Percentiles rank a stretch among this genome's conserved stretches.
These are phyloP conservation scores for Pichia heedii DNA, from an alignment of 805 yeast genomes.

Conservation along the genomic window DNA sequence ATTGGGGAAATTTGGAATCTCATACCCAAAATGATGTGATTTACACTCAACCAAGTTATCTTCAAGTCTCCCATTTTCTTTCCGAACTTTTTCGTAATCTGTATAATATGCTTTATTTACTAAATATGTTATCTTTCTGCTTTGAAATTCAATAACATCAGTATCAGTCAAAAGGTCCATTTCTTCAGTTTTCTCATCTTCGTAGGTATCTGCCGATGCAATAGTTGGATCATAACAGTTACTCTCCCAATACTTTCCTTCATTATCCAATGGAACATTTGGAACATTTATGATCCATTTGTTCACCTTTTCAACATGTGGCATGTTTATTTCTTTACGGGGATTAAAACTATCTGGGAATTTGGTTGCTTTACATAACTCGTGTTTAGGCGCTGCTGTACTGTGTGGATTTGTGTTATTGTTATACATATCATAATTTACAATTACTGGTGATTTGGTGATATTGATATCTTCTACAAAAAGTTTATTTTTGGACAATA, in stretches of 20 bases:
- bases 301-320: slow-evolving; percentile 54
- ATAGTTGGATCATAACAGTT: slow-evolving; percentile 44
- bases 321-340: slow-evolving; percentile 53
- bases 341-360: slow-evolving; percentile 53
- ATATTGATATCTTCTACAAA: not conserved
- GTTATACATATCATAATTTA: not conserved
- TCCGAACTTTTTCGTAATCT: slow-evolving; percentile 16
- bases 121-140: slow-evolving; percentile 41
- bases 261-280: slow-evolving; percentile 21
- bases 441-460: not conserved
- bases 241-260: slow-evolving; percentile 23
- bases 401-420: not conserved
- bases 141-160: slow-evolving; percentile 46
- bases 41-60: not conserved
- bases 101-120: slow-evolving; percentile 32
- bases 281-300: slow-evolving; percentile 59
- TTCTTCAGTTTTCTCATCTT: slow-evolving; percentile 11
- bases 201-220: slow-evolving; percentile 21
- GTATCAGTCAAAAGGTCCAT: slow-evolving; percentile 30
- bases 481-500: not conserved
- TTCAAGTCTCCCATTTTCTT: slow-evolving; percentile 2
- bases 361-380: not conserved
- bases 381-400: too few species aligned
- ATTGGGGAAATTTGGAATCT: not conserved
- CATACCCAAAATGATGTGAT: not conserved